Percentiles rank a stretch among this genome's conserved stretches.
Conservation (phyloP, 164 flowering plant species). For the Magnolia changhungtana region DNA sequence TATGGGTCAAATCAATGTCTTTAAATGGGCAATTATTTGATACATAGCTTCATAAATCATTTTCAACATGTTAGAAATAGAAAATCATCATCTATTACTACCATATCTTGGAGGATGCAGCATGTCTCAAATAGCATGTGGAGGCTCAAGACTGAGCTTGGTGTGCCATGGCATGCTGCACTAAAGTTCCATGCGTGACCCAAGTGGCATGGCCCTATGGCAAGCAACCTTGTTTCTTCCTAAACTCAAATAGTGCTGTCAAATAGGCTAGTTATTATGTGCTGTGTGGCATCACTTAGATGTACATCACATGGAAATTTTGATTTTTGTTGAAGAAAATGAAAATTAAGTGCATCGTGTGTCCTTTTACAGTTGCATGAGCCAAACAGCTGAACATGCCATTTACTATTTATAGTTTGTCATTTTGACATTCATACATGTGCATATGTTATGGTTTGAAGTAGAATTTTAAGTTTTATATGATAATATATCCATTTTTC, state of each 20-base stretch:
- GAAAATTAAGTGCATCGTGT: not conserved
- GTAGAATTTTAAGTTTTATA: not conserved
- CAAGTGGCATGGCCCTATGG: not conserved
- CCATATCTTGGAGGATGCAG: not conserved
- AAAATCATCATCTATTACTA: not conserved
- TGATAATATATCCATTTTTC: not conserved
- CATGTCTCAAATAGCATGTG: not conserved
- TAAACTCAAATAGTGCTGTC: not conserved
- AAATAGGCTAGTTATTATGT: not conserved
- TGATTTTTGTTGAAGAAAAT: not conserved
- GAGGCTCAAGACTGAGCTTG: not conserved
- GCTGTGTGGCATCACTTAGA: not conserved
- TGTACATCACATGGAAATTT: not conserved
- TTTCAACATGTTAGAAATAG: not conserved
- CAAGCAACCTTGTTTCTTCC: not conserved
- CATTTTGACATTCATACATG: not conserved
- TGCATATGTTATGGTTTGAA: not conserved
- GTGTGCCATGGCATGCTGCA: not conserved
- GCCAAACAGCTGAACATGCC: not conserved
- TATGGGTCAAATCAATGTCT: not conserved
- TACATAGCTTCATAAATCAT: not conserved
- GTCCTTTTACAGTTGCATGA: not conserved
- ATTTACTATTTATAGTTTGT: not conserved
- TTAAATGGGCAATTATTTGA: not conserved
- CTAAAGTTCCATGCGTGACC: not conserved